Conservation (phyloP, 495 filamentous ascomycete species). For the Bombardia bombarda region DNA sequence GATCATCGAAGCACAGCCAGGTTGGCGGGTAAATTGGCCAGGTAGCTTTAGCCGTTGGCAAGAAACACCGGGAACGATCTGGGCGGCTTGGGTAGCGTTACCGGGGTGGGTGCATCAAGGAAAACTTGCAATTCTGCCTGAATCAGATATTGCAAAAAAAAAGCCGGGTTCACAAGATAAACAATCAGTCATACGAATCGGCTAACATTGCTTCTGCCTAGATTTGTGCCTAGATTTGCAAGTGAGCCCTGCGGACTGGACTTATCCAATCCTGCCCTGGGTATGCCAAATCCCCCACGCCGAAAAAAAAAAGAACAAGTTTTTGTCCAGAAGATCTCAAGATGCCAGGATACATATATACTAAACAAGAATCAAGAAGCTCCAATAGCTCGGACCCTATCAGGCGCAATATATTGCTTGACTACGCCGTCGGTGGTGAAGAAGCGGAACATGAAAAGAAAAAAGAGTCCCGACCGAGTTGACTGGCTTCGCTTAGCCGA, state of each 20-base stretch:
- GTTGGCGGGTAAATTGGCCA: too few species aligned
- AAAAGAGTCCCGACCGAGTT: not conserved
- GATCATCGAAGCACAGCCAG: too few species aligned
- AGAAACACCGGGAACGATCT: too few species aligned
- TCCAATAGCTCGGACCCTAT: slow-evolving; percentile 10
- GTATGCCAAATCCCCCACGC: not conserved
- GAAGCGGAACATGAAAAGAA: slow-evolving; percentile 1
- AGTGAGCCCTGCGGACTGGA: not conserved
- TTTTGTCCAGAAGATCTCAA: not conserved
- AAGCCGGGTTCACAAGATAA: too few species aligned
- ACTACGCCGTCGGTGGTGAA: slow-evolving; percentile 1
- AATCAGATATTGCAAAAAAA: too few species aligned
- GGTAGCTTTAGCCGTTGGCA: too few species aligned
- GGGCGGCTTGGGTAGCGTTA: too few species aligned
- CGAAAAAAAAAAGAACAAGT: not conserved
- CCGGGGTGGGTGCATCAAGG: too few species aligned
- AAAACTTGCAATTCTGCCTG: too few species aligned
- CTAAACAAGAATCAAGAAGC: slow-evolving; percentile 4
- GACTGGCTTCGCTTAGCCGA: too few species aligned
- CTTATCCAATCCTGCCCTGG: not conserved
- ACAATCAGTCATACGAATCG: too few species aligned
- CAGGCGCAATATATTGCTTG: not conserved
- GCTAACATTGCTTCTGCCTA: too few species aligned
- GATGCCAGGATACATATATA: not conserved
- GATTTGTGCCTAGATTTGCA: slow-evolving; percentile 1